Base-by-base conservation (phyloP, 176 grass and related monocot species). In the Elymus sibiricus region DNA sequence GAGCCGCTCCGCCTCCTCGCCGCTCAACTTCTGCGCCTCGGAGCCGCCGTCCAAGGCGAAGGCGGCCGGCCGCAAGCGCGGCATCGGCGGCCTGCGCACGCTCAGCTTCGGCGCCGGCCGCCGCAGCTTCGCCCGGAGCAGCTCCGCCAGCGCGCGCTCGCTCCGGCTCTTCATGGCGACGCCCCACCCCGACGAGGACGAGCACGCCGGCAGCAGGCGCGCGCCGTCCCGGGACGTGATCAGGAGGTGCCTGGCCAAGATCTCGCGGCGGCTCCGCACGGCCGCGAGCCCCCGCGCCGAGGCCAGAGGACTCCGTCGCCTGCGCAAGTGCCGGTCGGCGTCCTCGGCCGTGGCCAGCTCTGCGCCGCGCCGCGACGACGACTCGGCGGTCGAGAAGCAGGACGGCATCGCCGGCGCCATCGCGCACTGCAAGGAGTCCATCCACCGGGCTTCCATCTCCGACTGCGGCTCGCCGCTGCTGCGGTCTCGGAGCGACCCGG, bases 381-480 rank as follows among this genome's bases (percentile, higher is more conserved):
- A 99, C 84, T 92, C 94, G 2, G 88, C 88, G 0, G 49, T 70
- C 2, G 94, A 99, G 83, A 91, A 94, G 67, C 92, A 96, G 76
- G 97, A 99, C 82, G 94, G 97, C 64, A 99, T 99, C 60, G 89
- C 95, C 78, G 89, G 92, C 61, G 97, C 97, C 83, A 99, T 99
- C 82, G 94, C 92, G 1, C 97, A 99, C 82, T 99, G 97, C 84
- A 99, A 99, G 67, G 92, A 95, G n/a, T 94, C 97, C 8, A 81
- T 96, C 24, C 90, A 87, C 40, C 76, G 87, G 70, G 78, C 68
- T 5, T 88, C 79, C 37, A 16, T 78, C 58, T 84, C 88, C 22
- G 90, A 88, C 7, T 70, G 35, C 28, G 94, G 91, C n/a, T 83
- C 74, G 56, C 84, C 93, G 63, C 60, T 99, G n/a, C 64, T 83